phyloP scores from a whole-genome alignment of 345 rosid species.

The Toxicodendron radicans region DNA sequence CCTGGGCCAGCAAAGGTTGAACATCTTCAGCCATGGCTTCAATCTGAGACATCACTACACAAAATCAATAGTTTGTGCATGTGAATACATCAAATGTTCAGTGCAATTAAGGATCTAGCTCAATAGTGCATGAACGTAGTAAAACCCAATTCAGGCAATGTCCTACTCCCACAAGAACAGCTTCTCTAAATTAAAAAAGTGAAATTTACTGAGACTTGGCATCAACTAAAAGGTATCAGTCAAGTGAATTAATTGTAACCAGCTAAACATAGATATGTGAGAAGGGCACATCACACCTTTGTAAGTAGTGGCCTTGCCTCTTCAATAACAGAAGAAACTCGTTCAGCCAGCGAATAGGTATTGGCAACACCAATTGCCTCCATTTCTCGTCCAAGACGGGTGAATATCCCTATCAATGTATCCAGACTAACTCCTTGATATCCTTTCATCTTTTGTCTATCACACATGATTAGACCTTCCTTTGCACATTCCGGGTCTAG shows the following conservation, averaged over 20 bases:
- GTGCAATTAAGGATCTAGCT: neutral
- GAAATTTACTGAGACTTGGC: neutral
- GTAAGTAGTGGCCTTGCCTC: constrained; percentile 84
- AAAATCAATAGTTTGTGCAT: constrained; percentile 48
- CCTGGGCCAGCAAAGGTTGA: constrained; percentile 89
- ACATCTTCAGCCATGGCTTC: constrained; percentile 97
- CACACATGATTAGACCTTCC: constrained; percentile 89
- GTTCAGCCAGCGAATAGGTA: constrained; percentile 65
- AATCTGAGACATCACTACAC: constrained; percentile 90
- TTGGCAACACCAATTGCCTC: constrained; percentile 80
- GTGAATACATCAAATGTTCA: constrained; percentile 30
- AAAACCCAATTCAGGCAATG: neutral
- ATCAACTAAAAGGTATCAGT: neutral
- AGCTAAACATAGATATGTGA: constrained; percentile 3
- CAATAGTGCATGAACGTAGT: neutral
- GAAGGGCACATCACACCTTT: constrained; percentile 63
- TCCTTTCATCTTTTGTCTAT: constrained; percentile 88
- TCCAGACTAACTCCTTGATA: constrained; percentile 92
- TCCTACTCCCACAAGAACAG: neutral
- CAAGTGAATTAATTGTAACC: neutral
- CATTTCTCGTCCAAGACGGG: constrained; percentile 84
- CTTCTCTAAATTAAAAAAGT: neutral
- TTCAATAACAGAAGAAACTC: constrained; percentile 75
- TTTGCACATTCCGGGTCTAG: constrained; percentile 68
- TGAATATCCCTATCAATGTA: constrained; percentile 82